Base-by-base conservation (phyloP, 768 basidiomycete genomes). In the Boletus barrowsii region DNA sequence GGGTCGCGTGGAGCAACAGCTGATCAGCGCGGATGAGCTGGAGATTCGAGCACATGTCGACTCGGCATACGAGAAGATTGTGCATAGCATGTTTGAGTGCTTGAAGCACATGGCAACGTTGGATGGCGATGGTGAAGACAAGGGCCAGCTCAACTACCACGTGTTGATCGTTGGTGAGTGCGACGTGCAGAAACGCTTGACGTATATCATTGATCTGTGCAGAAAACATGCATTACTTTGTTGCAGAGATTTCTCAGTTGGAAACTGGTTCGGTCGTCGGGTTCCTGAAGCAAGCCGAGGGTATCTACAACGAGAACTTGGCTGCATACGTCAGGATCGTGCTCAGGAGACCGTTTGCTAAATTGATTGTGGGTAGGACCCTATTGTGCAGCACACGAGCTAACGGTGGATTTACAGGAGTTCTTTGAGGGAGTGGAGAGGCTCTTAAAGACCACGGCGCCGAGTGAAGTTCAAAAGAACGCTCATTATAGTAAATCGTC, bases 211-310 rank as follows among this genome's bases (percentile, higher is more conserved):
- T 22, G 30, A 40, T 36, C 22, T 53, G 22, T 29, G 3, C 66
- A 98, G 96, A 97, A 72, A 98, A 98, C 67, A 97, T 96, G 94
- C 90, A 95, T 59, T 86, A 89, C 65, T 96, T 97, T 66, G 82
- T 93, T 36, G 83, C 87, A 0, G 94, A 96, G 64, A 84, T 88
- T 33, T 80, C 86, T 0, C 82, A 80, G 59, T 76, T 93, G 62
- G 81, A 89, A 64, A 73, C 86, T 48, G 73, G 79, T 51, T 81
- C 90, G 45, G 75, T 88, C 57, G 73, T 75, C 44, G 64, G 73
- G 1, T 93, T 91, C 65, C 72, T 86, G 46, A 80, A 80, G 58
- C 81, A 80, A 52, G 96, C 95, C 0, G 86, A 93, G 68, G 75
- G 72, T 0, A 86, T 94, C 46, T 98, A 97, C 66, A 89, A 91